A percentile compares a stretch with the other conserved stretches of the same genome.
These are phyloP conservation scores for Penicillium sp. DNA, from an alignment of 2,329 filamentous ascomycete species.

Conservation along the genomic window DNA sequence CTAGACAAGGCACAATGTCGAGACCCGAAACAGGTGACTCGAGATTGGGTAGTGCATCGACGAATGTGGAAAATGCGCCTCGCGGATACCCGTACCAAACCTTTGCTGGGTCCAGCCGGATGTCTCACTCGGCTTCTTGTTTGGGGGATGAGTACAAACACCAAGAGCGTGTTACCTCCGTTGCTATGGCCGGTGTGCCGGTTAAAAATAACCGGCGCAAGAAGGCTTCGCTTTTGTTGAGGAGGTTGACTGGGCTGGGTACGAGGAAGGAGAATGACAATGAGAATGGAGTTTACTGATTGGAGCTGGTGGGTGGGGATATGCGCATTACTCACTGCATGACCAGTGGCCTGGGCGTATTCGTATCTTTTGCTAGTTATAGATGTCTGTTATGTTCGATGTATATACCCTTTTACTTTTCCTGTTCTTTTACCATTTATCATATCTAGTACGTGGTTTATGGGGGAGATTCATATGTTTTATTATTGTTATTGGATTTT, in stretches of 20 bases:
- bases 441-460: background rate
- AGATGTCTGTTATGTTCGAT: background rate
- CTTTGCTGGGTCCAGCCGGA: background rate
- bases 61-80: background rate
- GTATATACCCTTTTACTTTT: background rate
- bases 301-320: background rate
- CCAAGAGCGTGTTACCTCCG: constrained; percentile 13
- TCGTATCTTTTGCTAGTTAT: background rate
- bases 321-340: background rate
- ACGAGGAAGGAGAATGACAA: constrained; percentile 3
- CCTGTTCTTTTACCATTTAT: background rate
- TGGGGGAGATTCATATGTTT: background rate
- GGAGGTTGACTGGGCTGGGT: constrained; percentile 20
- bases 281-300: background rate
- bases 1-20: background rate
- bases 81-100: background rate
- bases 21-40: background rate
- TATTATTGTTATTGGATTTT: background rate
- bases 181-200: background rate
- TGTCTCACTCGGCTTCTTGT: constrained; percentile 3
- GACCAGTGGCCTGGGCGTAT: background rate
- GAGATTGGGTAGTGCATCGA: background rate
- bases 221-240: constrained; percentile 19
- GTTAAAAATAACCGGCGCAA: constrained; percentile 8
- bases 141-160: background rate